Evolutionary conservation across 768 basidiomycete species (phyloP), one percentile per base, ranked within the genome.

Genomic region (Kwoniella dejecticola): DNA sequence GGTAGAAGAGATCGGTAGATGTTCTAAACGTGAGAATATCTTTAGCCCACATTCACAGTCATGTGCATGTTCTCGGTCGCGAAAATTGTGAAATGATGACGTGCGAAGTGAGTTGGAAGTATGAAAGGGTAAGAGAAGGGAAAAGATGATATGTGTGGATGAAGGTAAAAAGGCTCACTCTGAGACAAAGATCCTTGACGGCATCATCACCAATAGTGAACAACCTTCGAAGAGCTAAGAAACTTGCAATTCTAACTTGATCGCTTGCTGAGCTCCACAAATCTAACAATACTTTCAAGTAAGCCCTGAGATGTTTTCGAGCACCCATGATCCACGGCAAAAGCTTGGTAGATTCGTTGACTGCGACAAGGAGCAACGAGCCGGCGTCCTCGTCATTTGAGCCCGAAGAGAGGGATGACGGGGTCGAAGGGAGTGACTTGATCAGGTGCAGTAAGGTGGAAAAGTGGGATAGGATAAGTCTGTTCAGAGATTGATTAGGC

Each of bases 1-100:
- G 90, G 88, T 47, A 97, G 85, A 27, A 99, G 82, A 15, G 89
- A 85, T 44, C 90, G 83, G 80, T 99, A 99, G n/a, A 87, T 87
- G 64, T 87, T 89, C 91, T 95, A 62, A 21, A 40, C 48, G 13
- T 8, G 19, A 11, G 33, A 36, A n/a, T n/a, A n/a, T n/a, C n/a
- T n/a, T n/a, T n/a, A n/a, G n/a, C n/a, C n/a, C n/a, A n/a, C n/a
- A n/a, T n/a, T n/a, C n/a, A n/a, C n/a, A n/a, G n/a, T n/a, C n/a
- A n/a, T n/a, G n/a, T n/a, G n/a, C n/a, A n/a, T n/a, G n/a, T n/a
- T n/a, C n/a, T n/a, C n/a, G n/a, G 33, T 36, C 33, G 33, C 33
- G 15, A 36, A 36, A n/a, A n/a, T n/a, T n/a, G n/a, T n/a, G n/a
- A n/a, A n/a, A n/a, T n/a, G n/a, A n/a, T n/a, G n/a, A n/a, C n/a